Conservation (phyloP, 805 yeast species). For the Naumovozyma baii region DNA sequence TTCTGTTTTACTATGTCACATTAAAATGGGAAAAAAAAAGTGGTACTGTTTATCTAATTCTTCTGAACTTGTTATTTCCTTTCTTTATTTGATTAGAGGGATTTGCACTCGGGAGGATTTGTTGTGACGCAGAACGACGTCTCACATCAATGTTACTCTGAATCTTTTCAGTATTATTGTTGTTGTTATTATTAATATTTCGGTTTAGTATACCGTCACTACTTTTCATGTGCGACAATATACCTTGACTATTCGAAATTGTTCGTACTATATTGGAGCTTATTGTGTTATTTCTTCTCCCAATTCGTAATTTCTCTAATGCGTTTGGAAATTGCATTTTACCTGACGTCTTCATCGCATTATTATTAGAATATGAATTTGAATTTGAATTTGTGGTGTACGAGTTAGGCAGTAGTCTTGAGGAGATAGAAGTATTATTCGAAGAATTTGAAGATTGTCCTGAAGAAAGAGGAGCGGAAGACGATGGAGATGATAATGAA, state of each 20-base stretch:
- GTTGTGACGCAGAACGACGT: background rate
- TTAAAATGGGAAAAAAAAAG: no score
- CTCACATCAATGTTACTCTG: no score
- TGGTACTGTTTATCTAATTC: constrained; percentile 1
- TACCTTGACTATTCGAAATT: constrained; percentile 12
- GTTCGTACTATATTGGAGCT: constrained; percentile 2
- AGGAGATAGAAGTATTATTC: background rate
- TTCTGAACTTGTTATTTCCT: constrained; percentile 2
- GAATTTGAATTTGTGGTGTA: background rate
- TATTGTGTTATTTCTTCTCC: constrained; percentile 18
- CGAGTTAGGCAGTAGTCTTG: background rate
- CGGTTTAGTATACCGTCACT: constrained; percentile 4
- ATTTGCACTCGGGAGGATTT: background rate
- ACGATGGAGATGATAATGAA: constrained; percentile 1
- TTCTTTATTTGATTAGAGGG: background rate
- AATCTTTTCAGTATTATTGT: background rate
- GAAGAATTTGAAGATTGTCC: background rate
- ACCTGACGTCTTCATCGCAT: constrained; percentile 7
- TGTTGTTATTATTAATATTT: no score
- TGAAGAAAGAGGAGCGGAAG: background rate
- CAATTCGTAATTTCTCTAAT: constrained; percentile 17
- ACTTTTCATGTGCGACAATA: constrained; percentile 16
- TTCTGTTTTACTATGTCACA: no score
- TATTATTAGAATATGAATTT: constrained; percentile 3
- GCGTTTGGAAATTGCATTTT: constrained; percentile 16